Evolutionary conservation across 192 early-diverging fungal species (phyloP), one percentile per base, ranked within the genome.

Genomic region (Entophlyctis luteolus): DNA sequence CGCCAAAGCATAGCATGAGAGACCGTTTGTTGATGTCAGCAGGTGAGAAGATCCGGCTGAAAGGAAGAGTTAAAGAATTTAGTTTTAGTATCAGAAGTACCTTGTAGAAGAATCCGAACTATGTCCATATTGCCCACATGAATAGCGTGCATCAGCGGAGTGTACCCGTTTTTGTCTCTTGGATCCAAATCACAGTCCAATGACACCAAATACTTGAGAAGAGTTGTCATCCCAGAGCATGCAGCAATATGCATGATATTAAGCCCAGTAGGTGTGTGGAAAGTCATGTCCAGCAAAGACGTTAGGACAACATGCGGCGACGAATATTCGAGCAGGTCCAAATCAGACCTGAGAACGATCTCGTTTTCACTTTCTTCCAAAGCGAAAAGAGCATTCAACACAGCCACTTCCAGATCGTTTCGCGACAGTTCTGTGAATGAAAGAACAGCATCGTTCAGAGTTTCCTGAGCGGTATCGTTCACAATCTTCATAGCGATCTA

Each of bases 401-500:
- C 28, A 4, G 63, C 48, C 4, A 56, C 59, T 60, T 69, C 63
- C 12, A 66, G 63, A 25, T 66, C 49, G 33, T 52, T 54, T 1
- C 42, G 66, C 34, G 14, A 28, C 38, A 66, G 53, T 59, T 47
- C 49, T 12, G 14, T 48, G 52, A 66, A 66, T 4, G 50, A 39
- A 8, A 62, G 31, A 56, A 48, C 6, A 5, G 54, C 27, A 38
- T 69, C 59, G 42, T 69, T 49, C 35, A 66, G 52, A 37, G 62
- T 49, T 37, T 48, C 53, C 36, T 67, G 59, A 33, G 72, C 59
- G 3, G 79, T 66, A 47, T 75, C 67, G 22, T 72, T 74, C 50
- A 88, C 86, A 59, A 87, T 88, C 3, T 78, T 75, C 83, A 88
- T 79, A 14, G 90, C 90, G 53, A 90, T 83, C 38, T 29, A 14